phyloP scores from a whole-genome alignment of 768 basidiomycete genomes.

The Pleurotus djamor region DNA sequence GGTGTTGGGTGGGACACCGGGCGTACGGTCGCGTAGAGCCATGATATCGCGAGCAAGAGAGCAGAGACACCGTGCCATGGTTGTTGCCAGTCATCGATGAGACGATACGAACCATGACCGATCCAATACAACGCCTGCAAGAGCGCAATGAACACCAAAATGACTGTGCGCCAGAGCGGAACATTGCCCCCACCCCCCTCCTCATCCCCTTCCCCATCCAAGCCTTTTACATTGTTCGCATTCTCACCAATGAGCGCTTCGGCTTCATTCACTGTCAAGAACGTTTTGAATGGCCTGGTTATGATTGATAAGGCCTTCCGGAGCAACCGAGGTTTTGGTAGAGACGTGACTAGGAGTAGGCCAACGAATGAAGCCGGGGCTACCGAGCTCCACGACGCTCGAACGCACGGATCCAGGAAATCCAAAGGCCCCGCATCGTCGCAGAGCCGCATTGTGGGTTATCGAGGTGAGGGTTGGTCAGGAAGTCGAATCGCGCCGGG shows the following conservation, averaged over 20 bases:
- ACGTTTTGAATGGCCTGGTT: conserved; percentile 33
- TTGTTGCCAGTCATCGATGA: conserved; percentile 32
- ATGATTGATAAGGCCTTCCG: conserved; percentile 21
- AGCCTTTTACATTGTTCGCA: conserved; percentile 15
- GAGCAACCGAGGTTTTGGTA: conserved; percentile 25
- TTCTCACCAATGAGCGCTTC: conserved; percentile 38
- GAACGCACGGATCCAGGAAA: conserved; percentile 43
- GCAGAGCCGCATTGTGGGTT: conserved; percentile 28
- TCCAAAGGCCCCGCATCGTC: conserved; percentile 33
- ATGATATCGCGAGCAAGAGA: conserved; percentile 50
- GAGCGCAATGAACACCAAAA: conserved; percentile 57
- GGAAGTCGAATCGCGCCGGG: too few relatives aligned
- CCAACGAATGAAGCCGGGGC: conserved; percentile 46
- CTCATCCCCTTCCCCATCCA: conserved; percentile 17
- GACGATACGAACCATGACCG: conserved; percentile 50
- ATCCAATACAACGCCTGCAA: conserved; percentile 59
- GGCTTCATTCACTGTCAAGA: conserved; percentile 53
- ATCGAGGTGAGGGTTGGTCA: not conserved
- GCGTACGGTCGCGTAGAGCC: conserved; percentile 65
- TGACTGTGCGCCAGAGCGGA: conserved; percentile 59
- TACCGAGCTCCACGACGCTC: conserved; percentile 50
- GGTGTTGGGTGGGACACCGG: conserved; percentile 49
- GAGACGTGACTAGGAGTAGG: conserved; percentile 32
- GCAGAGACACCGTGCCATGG: conserved; percentile 34
- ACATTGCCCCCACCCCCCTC: conserved; percentile 18